These are phyloP conservation scores for Chaetoceros tenuissimus DNA, from an alignment of 108 stramenopile genomes.

Conservation along the genomic window DNA sequence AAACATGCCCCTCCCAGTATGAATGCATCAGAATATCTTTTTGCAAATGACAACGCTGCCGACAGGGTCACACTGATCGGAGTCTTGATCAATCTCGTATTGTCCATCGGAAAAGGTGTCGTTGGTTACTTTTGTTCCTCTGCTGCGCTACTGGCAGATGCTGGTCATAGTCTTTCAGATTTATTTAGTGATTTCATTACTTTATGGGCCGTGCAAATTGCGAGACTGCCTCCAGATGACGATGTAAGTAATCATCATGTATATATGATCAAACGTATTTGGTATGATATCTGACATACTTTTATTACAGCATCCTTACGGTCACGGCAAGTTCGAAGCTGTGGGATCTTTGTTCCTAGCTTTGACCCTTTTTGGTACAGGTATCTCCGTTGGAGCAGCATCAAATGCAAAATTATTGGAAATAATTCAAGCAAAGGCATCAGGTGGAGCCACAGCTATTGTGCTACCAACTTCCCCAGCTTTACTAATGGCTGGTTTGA, in stretches of 20 bases:
- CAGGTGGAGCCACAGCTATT: slow-evolving; percentile 21
- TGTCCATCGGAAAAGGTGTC: slow-evolving; percentile 63
- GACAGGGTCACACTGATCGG: slow-evolving; percentile 85
- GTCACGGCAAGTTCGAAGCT: slow-evolving; percentile 95
- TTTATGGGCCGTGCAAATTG: slow-evolving; percentile 81
- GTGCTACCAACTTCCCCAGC: slow-evolving; percentile 64
- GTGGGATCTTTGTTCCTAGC: slow-evolving; percentile 88
- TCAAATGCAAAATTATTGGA: slow-evolving; percentile 52
- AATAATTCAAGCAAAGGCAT: slow-evolving; percentile 23
- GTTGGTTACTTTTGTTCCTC: slow-evolving; percentile 81
- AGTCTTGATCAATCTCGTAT: slow-evolving; percentile 63
- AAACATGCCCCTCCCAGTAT: slow-evolving; percentile 31
- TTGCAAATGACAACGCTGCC: slow-evolving; percentile 53
- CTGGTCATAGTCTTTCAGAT: slow-evolving; percentile 90
- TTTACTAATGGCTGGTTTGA: slow-evolving; percentile 70
- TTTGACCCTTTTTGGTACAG: slow-evolving; percentile 82
- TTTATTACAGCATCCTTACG: slow-evolving; percentile 76
- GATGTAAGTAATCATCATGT: slow-evolving; percentile 19
- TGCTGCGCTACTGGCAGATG: slow-evolving; percentile 89
- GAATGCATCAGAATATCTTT: slow-evolving; percentile 27
- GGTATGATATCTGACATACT: background rate
- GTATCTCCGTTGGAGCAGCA: slow-evolving; percentile 72
- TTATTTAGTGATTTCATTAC: slow-evolving; percentile 91
- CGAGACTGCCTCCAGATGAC: slow-evolving; percentile 76
- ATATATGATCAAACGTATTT: slow-evolving; percentile 12